Evolutionary conservation across 2,329 filamentous ascomycete species (phyloP), one percentile per base, ranked within the genome.

Genomic region (Beauveria asiatica): DNA sequence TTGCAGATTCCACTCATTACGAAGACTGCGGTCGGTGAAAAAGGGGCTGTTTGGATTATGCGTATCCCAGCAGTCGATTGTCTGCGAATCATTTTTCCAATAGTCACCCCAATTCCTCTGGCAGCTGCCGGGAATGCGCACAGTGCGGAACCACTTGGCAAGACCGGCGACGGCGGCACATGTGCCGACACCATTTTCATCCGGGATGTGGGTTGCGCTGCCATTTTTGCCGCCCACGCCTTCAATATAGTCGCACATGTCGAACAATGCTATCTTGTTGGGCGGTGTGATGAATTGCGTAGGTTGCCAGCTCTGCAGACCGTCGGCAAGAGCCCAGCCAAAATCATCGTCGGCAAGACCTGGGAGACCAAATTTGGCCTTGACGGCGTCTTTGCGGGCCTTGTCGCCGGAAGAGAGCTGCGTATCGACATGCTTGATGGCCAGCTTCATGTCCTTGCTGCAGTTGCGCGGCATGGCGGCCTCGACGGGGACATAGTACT

Each of bases 381-480:
- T 57, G n/a, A 57, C 9, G 2, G 37, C 44, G n/a, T 50, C 64
- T 56, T 69, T 70, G 44, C 66, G 68, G 30, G 56, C 19, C 7
- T 45, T 17, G 23, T 52, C 39, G 25, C 48, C 39, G 1, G n/a
- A n/a, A 16, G 23, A 25, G 3, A 59, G 56, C 11, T 70, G 67
- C 3, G 56, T 37, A 21, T 60, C 58, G 60, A 74, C 69, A 54
- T 71, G 68, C 21, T 75, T 70, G 13, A 83, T 73, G 49, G 80
- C 67, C 61, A 74, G 83, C 66, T 86, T 83, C 1, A 85, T 84
- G 8, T 81, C 79, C 2, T 76, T 71, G 54, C 90, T 80, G 70
- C 89, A 93, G 55, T 83, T 81, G 3, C 76, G 69, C 70, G 80
- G 79, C 1, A 74, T 74, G 46, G 72, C 81, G 16, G 74, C 64